Percentiles rank a stretch among this genome's conserved stretches.
Conservation (phyloP, 257 asterid genomes). For the Solanum microdontum region DNA sequence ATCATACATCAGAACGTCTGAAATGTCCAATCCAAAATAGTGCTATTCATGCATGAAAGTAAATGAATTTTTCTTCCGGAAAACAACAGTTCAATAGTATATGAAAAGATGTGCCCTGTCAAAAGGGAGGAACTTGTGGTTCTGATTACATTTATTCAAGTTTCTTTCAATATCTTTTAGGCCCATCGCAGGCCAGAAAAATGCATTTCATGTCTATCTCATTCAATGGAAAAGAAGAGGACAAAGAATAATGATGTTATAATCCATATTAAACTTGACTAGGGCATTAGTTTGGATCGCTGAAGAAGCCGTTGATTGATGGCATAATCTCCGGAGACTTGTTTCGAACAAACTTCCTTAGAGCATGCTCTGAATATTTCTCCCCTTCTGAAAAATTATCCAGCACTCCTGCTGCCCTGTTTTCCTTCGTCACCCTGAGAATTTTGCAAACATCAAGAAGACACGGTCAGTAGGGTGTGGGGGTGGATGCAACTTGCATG, state of each 20-base stretch:
- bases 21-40: neutral
- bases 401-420: conserved; percentile 73
- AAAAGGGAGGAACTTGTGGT: neutral
- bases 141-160: conserved; percentile 6
- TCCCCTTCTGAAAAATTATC: conserved; percentile 67
- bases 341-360: conserved; percentile 61
- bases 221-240: neutral
- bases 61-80: neutral
- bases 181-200: conserved; percentile 11
- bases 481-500: neutral
- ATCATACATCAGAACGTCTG: neutral
- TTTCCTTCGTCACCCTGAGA: conserved; percentile 66
- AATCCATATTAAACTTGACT: neutral
- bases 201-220: neutral
- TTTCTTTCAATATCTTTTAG: conserved; percentile 7
- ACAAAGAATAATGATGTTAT: neutral
- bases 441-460: neutral
- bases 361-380: conserved; percentile 50
- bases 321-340: conserved; percentile 75
- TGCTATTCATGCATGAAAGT: neutral
- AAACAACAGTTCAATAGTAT: neutral
- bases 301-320: conserved; percentile 43
- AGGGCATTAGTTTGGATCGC: conserved; percentile 35
- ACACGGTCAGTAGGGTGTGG: neutral
- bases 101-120: neutral